Percentiles rank a stretch among this genome's conserved stretches.
Conservation (phyloP, 805 yeast genomes). For the Sungouiella thailandica region DNA sequence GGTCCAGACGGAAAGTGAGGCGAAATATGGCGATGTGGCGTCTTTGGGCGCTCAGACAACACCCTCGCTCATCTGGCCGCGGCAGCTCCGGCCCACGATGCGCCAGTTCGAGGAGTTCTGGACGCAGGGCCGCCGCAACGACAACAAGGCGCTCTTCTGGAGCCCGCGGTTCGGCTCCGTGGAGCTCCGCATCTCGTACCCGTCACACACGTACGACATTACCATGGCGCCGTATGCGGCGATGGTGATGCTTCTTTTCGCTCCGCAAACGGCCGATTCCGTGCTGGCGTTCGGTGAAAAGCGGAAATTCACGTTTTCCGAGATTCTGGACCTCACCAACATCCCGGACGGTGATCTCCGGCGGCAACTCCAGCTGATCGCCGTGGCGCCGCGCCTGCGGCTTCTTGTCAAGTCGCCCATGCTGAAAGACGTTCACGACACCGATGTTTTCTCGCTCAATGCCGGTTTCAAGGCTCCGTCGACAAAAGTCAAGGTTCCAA, state of each 20-base stretch:
- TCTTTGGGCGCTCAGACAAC: too few relatives aligned
- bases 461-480: constrained; percentile 63
- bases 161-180: constrained; percentile 79
- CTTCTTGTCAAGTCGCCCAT: constrained; percentile 70
- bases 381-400: constrained; percentile 77
- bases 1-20: too few relatives aligned
- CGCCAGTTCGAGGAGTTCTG: constrained; percentile 38
- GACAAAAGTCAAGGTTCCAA: constrained; percentile 66
- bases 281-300: constrained; percentile 47
- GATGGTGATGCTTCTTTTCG: constrained; percentile 69
- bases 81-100: constrained; percentile 32
- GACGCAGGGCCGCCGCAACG: constrained; percentile 35
- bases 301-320: constrained; percentile 50
- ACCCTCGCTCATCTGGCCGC: constrained; percentile 42
- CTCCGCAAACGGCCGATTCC: constrained; percentile 32
- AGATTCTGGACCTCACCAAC: constrained; percentile 59
- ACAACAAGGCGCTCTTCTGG: constrained; percentile 54
- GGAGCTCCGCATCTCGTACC: constrained; percentile 69
- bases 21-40: constrained; percentile 13
- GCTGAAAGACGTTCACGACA: constrained; percentile 61
- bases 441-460: constrained; percentile 66
- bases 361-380: constrained; percentile 76
- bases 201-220: constrained; percentile 67
- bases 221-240: constrained; percentile 79
- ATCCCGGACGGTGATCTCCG: constrained; percentile 71